Percentiles rank a stretch among this genome's conserved stretches.
These are phyloP conservation scores for Corylus americana DNA, from an alignment of 306 rosid species.

Conservation along the genomic window DNA sequence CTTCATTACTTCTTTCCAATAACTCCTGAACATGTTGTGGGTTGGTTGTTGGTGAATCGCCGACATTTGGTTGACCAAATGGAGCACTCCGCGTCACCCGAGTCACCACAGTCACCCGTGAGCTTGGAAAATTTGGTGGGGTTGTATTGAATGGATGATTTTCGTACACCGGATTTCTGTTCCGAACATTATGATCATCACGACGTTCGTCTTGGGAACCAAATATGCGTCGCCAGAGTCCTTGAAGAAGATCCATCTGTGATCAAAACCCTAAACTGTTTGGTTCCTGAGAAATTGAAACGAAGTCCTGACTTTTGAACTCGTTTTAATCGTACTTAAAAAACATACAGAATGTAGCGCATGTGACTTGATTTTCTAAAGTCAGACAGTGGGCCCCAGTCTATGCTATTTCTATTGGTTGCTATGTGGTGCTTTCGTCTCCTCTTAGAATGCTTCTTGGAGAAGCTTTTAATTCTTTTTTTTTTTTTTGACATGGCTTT, in stretches of 20 bases:
- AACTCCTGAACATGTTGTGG: not conserved
- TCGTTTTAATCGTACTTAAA: no score
- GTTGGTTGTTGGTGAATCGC: not conserved
- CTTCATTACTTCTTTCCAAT: not conserved
- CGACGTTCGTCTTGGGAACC: slow-evolving; percentile 21
- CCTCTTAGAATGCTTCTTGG: no score
- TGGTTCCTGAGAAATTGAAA: no score
- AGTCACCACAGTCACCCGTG: not conserved
- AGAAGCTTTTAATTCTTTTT: no score
- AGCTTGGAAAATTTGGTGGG: no score
- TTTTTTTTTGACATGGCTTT: no score
- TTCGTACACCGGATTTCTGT: not conserved
- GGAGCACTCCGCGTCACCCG: not conserved
- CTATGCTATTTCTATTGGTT: no score
- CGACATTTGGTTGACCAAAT: not conserved
- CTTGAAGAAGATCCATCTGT: not conserved
- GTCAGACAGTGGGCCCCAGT: no score
- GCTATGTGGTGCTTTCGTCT: no score
- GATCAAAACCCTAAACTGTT: not conserved
- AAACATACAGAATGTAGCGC: no score
- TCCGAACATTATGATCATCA: not conserved
- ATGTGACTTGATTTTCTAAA: no score
- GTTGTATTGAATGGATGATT: not conserved
- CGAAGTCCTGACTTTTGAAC: no score
- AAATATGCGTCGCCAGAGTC: slow-evolving; percentile 15